Conservation (phyloP, 164 flowering plant species). For the Umbellularia californica region DNA sequence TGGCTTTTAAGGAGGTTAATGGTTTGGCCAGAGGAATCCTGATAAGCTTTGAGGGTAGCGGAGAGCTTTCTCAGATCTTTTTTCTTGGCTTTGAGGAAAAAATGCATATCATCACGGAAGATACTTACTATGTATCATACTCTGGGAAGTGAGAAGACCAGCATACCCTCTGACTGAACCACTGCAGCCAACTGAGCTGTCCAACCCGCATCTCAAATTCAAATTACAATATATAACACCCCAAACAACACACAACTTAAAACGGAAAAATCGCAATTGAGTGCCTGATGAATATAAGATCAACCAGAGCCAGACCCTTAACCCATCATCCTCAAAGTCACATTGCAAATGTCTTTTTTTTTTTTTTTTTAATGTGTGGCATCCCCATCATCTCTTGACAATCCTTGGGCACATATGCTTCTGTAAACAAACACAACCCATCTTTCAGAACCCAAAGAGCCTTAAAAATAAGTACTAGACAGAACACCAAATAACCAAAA, state of each 20-base stretch:
- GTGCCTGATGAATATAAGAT: conserved; percentile 59
- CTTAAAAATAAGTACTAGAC: conserved; percentile 51
- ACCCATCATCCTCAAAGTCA: conserved; percentile 63
- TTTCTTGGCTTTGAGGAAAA: no score
- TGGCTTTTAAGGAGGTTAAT: no score
- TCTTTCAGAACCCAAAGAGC: conserved; percentile 73
- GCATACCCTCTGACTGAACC: conserved; percentile 39
- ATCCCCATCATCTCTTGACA: conserved; percentile 32
- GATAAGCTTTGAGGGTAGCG: no score
- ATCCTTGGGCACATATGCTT: conserved; percentile 46
- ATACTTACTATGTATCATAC: no score
- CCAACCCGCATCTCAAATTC: conserved; percentile 38
- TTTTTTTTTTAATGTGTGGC: no score
- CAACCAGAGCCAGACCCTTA: conserved; percentile 60
- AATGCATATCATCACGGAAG: no score
- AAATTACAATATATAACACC: conserved; percentile 32
- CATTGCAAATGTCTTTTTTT: conserved; percentile 37
- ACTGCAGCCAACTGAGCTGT: conserved; percentile 38
- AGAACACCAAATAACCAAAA: conserved; percentile 21
- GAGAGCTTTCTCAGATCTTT: no score
- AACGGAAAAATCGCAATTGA: conserved; percentile 31
- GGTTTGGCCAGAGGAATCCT: no score
- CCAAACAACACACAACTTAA: conserved; percentile 38
- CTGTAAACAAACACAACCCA: conserved; percentile 54
- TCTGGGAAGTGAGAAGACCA: conserved; percentile 39